Evolutionary conservation across 2,329 filamentous ascomycete genomes (phyloP), one percentile per base, ranked within the genome.

Genomic region (Pestalotiopsis sp.): DNA sequence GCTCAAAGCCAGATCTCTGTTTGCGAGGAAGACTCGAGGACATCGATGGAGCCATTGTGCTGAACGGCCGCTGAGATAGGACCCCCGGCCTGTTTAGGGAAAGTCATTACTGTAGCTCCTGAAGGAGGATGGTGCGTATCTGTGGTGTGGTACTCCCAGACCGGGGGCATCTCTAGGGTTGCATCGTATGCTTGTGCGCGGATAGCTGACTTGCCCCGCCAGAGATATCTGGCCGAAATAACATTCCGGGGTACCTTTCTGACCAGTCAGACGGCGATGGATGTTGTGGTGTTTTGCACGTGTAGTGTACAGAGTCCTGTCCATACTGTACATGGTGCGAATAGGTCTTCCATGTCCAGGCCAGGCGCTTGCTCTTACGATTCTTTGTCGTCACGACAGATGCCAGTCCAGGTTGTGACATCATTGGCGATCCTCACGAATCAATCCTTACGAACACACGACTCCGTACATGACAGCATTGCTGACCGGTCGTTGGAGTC

Each of bases 31-130:
- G 14, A 12, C 14, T 9, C 38, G 41, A 13, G n/a, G 13, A 20
- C 14, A 27, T 27, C 57, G 7, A 61, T 12, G 25, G 27, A 59
- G 6, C 45, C 45, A n/a, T 36, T 36, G 27, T 61, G 17, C 58
- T 31, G 27, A n/a, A 27, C n/a, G 38, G n/a, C 31, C 5, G 20
- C 9, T 23, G 20, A 38, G 31, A 25, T 41, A 27, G 61, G 31
- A 25, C 4, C 9, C 59, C 14, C n/a, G 20, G 61, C 20, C 39
- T 31, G 61, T 64, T 64, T 64, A 31, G 41, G 61, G 61, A 64
- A 64, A 64, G 61, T 64, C 38, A 20, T 49, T 64, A 14, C 20
- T 20, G n/a, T 27, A 64, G 39, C 38, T 61, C 59, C 59, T 61
- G 59, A 25, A 61, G 27, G 61, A 64, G 61, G 57, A 61, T 27